Percentiles rank a stretch among this genome's conserved stretches.
Evolutionary conservation across 1,139 yeast species (phyloP).

Genomic region (Arxiozyma slooffiae): DNA sequence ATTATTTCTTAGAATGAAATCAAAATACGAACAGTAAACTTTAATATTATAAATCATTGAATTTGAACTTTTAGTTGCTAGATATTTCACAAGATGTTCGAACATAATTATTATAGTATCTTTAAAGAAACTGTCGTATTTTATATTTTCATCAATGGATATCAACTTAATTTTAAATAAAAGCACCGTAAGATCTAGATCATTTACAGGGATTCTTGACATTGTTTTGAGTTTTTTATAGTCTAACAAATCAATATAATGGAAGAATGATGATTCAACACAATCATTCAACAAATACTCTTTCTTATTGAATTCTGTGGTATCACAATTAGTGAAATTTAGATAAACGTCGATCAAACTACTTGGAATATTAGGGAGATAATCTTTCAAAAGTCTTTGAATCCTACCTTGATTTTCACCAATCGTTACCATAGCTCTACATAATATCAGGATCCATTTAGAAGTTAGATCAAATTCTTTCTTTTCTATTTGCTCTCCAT

Average conservation of each 20-base stretch:
- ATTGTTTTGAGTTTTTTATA: constrained; percentile 16
- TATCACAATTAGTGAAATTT: constrained; percentile 17
- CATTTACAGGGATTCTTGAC: constrained; percentile 35
- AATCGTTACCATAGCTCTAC: constrained; percentile 37
- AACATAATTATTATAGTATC: constrained; percentile 6
- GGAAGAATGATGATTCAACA: constrained; percentile 23
- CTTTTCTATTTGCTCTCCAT: constrained; percentile 17
- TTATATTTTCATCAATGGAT: constrained; percentile 19
- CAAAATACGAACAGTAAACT: constrained; percentile 6
- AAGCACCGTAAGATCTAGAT: constrained; percentile 41
- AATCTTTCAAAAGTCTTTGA: constrained; percentile 23
- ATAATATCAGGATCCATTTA: constrained; percentile 45
- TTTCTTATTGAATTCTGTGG: constrained; percentile 7
- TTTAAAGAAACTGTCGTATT: constrained; percentile 11
- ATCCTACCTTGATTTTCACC: constrained; percentile 46
- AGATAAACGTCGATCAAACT: constrained; percentile 12
- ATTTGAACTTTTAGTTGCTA: constrained; percentile 4
- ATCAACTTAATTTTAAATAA: constrained; percentile 34
- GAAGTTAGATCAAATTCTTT: constrained; percentile 24
- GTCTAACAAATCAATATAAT: constrained; percentile 23
- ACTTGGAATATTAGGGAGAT: constrained; percentile 16
- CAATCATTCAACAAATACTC: constrained; percentile 10
- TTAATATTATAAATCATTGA: constrained; percentile 6
- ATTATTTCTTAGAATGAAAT: neutral
- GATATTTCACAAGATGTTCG: constrained; percentile 10